Percentiles rank a stretch among this genome's conserved stretches.
phyloP scores from a whole-genome alignment of 2,329 filamentous ascomycete genomes.

The Aspergillus eucalypticola region DNA sequence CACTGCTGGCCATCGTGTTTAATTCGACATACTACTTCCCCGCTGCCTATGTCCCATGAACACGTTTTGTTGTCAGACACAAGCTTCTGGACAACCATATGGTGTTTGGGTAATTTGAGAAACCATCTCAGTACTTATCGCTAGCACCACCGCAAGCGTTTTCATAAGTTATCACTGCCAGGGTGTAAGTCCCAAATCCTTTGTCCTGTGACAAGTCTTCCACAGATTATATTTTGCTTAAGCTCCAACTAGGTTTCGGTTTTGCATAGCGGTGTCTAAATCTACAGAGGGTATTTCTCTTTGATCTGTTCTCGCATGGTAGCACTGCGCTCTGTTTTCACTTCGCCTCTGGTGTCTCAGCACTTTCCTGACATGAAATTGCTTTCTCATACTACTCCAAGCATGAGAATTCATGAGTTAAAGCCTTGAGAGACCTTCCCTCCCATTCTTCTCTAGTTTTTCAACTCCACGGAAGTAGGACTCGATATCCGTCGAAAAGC shows the following conservation, averaged over 20 bases:
- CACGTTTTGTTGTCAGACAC: background rate
- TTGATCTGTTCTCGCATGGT: background rate
- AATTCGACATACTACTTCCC: background rate
- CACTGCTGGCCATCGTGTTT: background rate
- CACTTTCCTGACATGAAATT: constrained; percentile 11
- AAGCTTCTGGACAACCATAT: background rate
- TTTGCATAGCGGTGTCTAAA: background rate
- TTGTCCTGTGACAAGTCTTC: background rate
- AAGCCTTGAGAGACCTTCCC: background rate
- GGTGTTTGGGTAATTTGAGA: background rate
- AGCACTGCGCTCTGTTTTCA: background rate
- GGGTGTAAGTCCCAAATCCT: background rate
- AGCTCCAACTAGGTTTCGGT: background rate
- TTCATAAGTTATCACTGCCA: background rate
- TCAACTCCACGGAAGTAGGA: background rate
- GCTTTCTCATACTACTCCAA: constrained; percentile 8
- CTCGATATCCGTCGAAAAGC: background rate
- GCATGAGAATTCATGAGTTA: constrained; percentile 9
- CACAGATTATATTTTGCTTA: background rate
- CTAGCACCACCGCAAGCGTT: background rate
- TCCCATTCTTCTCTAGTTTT: background rate
- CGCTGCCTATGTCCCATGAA: background rate
- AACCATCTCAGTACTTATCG: background rate
- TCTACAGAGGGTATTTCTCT: background rate
- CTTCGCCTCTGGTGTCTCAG: background rate